Base-by-base conservation (phyloP, 75 land plant species). In the Pseudotsuga menziesii region DNA sequence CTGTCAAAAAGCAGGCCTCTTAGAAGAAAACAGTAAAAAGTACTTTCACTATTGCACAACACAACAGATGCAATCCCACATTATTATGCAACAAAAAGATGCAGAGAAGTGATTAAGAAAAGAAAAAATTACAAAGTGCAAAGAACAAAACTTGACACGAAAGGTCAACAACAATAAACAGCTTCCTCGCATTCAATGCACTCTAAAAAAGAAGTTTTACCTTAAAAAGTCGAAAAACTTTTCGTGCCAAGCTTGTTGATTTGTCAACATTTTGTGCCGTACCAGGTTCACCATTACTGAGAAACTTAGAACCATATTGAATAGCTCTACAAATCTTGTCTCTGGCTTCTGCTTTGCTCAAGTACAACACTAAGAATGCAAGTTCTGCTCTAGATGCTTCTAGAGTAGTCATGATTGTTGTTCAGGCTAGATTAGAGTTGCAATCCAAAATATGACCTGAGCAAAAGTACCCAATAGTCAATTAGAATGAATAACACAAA, bases 281-380 rank as follows among this genome's bases (percentile, higher is more conserved):
- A 20, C 99, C 99, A 61, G 99, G 92, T 78, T 94, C 74, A n/a
- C 99, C 99, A 80, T 89, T 80, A 73, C 99, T 96, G 71, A 96
- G n/a, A 80, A 92, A 96, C 77, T 92, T 96, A 52, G 98, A 90
- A 35, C 99, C 98, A 81, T 96, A 96, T 73, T 96, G 99, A 69
- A 96, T 96, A 58, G 95, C 95, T 58, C 99, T 85, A 81, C 99
- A 96, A 76, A 96, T 92, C 87, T 96, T 96, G 79, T 96, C 99
- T 77, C 99, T 92, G 16, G 93, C 85, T 84, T 96, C 99, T 57
- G 99, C 95, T 82, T 96, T 96, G 86, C 89, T 94, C 82, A 96
- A 74, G 76, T 90, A 96, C 74, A 88, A 60, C 72, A 87, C 88
- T 67, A 90, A 75, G 74, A 96, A 88, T 58, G 89, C 98, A 75